Base-by-base conservation (phyloP, 2,329 filamentous ascomycete species). In the Aspergillus awamori region DNA sequence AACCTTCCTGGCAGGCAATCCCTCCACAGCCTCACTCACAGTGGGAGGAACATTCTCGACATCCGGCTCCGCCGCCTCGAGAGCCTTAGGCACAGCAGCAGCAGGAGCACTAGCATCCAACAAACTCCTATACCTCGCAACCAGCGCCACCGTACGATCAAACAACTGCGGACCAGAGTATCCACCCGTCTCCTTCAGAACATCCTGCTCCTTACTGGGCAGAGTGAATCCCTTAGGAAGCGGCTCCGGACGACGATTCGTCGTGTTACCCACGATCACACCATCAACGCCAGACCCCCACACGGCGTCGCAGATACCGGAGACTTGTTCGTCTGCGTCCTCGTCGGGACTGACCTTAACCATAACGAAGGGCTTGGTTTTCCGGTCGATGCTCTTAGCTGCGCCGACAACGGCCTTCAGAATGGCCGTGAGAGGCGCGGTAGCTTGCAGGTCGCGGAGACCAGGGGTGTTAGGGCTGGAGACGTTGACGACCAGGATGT, bases 281-380 rank as follows among this genome's bases (percentile, higher is more conserved):
- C 95, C 95, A 69, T 97, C 93, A 2, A 98, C 93, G 6, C 93
- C 93, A 62, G 91, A 92, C 67, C 83, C 82, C 82, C 87, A 90
- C 11, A 97, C 88, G 0, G 93, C 93, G 68, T 93, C 86, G 63
- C 92, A 94, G 59, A 99, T 96, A 8, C 93, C 95, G 45, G 89
- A 85, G 63, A 99, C 86, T 74, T 99, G 93, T 59, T 87, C 82
- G 56, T 93, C 88, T 20, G 89, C 87, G 74, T 97, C 92, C 79
- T 98, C 95, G 69, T 99, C 95, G 0, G 95, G 95, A 61, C 92
- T 96, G 20, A 99, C 94, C 81, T 99, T 99, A 70, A 99, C 95
- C 92, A 99, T 97, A 60, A 99, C 92, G 60, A 83, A 87, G 0
- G 91, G 92, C 71, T 89, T 91, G 0, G 83, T 86, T 74, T 86